Evolutionary conservation across 2,329 filamentous ascomycete genomes (phyloP).

Genomic region (Fusarium sp.): DNA sequence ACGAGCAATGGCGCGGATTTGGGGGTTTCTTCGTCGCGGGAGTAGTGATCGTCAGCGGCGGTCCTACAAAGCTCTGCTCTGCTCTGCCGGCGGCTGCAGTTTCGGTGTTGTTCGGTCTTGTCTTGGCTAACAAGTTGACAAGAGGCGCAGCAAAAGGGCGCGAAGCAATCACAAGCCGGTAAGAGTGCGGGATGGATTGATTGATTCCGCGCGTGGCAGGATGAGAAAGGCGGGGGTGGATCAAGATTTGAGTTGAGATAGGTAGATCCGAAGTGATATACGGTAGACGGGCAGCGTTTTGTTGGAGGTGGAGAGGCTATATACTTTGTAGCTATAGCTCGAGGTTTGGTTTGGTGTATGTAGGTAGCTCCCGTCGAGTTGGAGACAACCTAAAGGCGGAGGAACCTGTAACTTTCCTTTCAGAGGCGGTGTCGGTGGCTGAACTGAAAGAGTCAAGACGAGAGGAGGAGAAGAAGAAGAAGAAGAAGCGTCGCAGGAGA

Average conservation of each 20-base stretch:
- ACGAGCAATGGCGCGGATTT: constrained; percentile 18
- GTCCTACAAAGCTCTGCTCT: constrained; percentile 18
- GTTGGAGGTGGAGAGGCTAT: constrained; percentile 24
- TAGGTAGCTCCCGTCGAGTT: neutral
- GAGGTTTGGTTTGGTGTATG: constrained; percentile 3
- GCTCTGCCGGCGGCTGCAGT: constrained; percentile 18
- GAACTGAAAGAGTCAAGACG: neutral
- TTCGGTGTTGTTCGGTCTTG: neutral
- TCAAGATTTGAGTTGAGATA: constrained; percentile 14
- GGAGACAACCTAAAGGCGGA: constrained; percentile 1
- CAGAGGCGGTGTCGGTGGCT: neutral
- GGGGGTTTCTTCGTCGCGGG: constrained; percentile 19
- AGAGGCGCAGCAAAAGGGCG: constrained; percentile 26
- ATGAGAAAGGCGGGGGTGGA: constrained; percentile 39
- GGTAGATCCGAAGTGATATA: constrained; percentile 25
- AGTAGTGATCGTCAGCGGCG: constrained; percentile 32
- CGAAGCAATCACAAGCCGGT: constrained; percentile 22
- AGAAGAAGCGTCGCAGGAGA: constrained; percentile 3
- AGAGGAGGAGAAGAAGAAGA: neutral
- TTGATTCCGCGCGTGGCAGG: constrained; percentile 13
- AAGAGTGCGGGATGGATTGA: constrained; percentile 16
- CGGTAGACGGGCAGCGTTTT: neutral
- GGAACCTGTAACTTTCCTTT: neutral
- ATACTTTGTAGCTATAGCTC: constrained; percentile 29
- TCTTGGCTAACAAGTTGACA: constrained; percentile 14